Evolutionary conservation across 2,329 filamentous ascomycete species (phyloP), one percentile per base, ranked within the genome.

Genomic region (Sordariomycetes sp.): DNA sequence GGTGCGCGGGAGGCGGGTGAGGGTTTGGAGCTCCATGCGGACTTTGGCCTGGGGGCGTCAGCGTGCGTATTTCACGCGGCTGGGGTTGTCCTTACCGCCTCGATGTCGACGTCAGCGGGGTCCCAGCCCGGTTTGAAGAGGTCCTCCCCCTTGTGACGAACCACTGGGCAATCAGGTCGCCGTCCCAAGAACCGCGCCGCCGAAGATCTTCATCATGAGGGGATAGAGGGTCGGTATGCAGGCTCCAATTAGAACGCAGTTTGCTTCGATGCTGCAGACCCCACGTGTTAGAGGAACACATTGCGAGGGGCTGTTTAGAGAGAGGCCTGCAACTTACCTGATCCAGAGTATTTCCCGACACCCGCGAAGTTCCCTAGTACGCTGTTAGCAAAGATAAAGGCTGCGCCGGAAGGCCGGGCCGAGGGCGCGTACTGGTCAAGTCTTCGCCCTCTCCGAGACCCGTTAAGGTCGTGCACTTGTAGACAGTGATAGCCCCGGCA

Each of bases 21-120:
- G 62, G 0, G 77, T 79, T 63, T 83, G 79, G 16, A 80, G 68
- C 65, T 83, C 79, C 34, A 77, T 73, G 28, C 78, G 71, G 5
- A 77, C 61, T 54, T 66, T 68, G 7, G 71, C 65, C 71, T 75
- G 7, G 4, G 22, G 2, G 28, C 10, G 24, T 53, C 51, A 32
- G 22, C 51, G 48, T 22, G 48, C 22, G n/a, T 25, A 22, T 11
- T 8, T 3, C 10, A 20, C 6, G n/a, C 14, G 46, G n/a, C 14
- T 11, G 46, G 24, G 56, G 34, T 14, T 16, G 28, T 12, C 59
- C 66, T 35, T 37, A 73, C 74, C 61, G 70, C 65, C 4, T 72
- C 66, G 0, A 75, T 67, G 28, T 77, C 70, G 2, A 78, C 66
- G 0, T 70, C 66, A 3, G 73, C 64, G 54, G 75, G 72, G 55